Evolutionary conservation across 768 basidiomycete genomes (phyloP).

Genomic region (Pisolithus marmoratus): DNA sequence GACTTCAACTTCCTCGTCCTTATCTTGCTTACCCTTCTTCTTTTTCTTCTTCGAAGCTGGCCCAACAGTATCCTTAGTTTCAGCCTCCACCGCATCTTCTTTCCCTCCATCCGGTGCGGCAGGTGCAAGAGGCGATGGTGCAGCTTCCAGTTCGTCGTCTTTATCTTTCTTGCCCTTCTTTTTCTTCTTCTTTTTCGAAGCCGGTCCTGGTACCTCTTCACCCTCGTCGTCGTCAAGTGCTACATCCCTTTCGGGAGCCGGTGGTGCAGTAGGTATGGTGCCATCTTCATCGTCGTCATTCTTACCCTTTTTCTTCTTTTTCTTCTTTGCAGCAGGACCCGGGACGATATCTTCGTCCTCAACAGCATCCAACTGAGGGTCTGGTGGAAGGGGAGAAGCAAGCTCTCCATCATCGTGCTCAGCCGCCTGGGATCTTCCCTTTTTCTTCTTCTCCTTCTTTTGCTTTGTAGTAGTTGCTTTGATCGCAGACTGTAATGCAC

Average conservation of each 20-base stretch:
- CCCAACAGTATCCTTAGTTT: conserved; percentile 48
- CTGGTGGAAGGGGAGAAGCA: conserved; percentile 33
- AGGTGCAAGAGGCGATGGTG: conserved; percentile 18
- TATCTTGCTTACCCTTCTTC: conserved; percentile 96
- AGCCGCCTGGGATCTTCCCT: conserved; percentile 52
- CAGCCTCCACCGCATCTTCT: conserved; percentile 38
- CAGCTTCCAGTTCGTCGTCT: conserved; percentile 6
- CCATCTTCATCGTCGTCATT: conserved; percentile 39
- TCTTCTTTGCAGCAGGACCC: background rate
- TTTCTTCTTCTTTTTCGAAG: conserved; percentile 13
- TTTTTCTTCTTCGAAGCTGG: conserved; percentile 68
- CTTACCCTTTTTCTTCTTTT: conserved; percentile 43
- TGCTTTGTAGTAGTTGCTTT: conserved; percentile 47
- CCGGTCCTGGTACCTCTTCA: conserved; percentile 1
- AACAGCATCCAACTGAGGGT: conserved; percentile 15
- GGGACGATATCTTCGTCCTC: conserved; percentile 31
- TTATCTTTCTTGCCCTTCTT: conserved; percentile 19
- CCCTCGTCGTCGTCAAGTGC: conserved; percentile 26
- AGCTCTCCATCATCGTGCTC: conserved; percentile 73
- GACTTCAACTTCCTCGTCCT: conserved; percentile 88
- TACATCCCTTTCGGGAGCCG: background rate
- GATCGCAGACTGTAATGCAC: conserved; percentile 47
- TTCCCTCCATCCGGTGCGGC: conserved; percentile 29
- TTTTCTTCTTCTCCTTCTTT: conserved; percentile 54
- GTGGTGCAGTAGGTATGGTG: background rate